Evolutionary conservation across 371 early-diverging fungal species (phyloP), one percentile per base, ranked within the genome.

Genomic region (Rhizopus sp.): DNA sequence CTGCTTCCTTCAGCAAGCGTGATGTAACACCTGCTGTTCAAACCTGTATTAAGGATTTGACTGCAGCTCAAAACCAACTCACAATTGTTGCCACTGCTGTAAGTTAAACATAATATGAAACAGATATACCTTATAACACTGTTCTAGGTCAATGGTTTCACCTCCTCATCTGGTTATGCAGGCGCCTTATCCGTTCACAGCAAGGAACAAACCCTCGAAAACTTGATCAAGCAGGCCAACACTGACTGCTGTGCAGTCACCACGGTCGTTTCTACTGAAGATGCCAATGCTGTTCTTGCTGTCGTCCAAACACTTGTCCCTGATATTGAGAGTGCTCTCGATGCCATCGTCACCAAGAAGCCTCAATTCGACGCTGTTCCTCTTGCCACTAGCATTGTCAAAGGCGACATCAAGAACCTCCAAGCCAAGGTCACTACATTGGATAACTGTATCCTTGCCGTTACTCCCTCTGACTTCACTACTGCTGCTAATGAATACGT

Each of bases 1-100:
- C 64, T 60, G 68, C 68, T 12, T 30, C 48, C 17, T 33, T 63
- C 7, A 38, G 44, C 42, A 60, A 51, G 46, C 64, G 68, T 53
- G 55, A 40, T 13, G 23, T 64, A 23, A 45, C 55, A 39, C 13
- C 57, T 45, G 45, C 12, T 41, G 64, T 54, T 17, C 35, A 50
- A 17, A 51, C 45, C 17, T 61, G 62, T 54, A 38, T 66, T 29
- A 46, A 53, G 29, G 63, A 55, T 37, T 45, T 67, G 12, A 39
- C 23, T 33, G 39, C 57, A n/a, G 54, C 50, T 39, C 55, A 42
- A 34, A 40, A 45, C 17, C 63, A 66, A 29, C 52, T 66, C 7
- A 3, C 5, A 12, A 33, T 30, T 40, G 41, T 65, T 5, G 34
- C 30, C 3, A 41, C 38, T 34, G 57, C 34, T 53, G 65, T 63